Evolutionary conservation across 164 flowering plant genomes (phyloP).

Genomic region (Stephania japonica): DNA sequence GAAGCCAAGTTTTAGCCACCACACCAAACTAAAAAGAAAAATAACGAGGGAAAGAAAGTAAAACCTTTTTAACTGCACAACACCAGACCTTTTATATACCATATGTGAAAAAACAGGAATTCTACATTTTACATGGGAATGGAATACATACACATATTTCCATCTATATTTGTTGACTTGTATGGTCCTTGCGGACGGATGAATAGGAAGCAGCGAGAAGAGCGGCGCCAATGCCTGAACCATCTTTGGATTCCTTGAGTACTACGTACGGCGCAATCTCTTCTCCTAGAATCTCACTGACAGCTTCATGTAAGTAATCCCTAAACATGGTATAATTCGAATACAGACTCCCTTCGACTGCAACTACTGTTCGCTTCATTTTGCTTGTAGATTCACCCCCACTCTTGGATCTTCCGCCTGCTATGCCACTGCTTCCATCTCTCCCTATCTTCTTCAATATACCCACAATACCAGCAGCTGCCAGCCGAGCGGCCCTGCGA

Average conservation of each 20-base stretch:
- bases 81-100: slow-evolving; percentile 23
- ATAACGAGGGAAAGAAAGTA: too few relatives aligned
- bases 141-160: slow-evolving; percentile 7
- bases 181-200: slow-evolving; percentile 31
- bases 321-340: slow-evolving; percentile 56
- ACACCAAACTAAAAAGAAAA: neutral
- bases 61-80: slow-evolving; percentile 22
- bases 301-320: slow-evolving; percentile 71
- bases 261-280: slow-evolving; percentile 60
- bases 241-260: slow-evolving; percentile 66
- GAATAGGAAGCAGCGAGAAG: slow-evolving; percentile 78
- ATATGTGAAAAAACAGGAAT: slow-evolving; percentile 20
- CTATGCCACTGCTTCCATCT: slow-evolving; percentile 70
- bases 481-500: slow-evolving; percentile 78
- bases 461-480: slow-evolving; percentile 95
- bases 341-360: slow-evolving; percentile 74
- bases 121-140: slow-evolving; percentile 40
- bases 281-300: slow-evolving; percentile 71
- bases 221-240: slow-evolving; percentile 88
- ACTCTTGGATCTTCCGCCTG: slow-evolving; percentile 42
- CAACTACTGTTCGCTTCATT: slow-evolving; percentile 73
- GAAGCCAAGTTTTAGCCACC: neutral
- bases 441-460: slow-evolving; percentile 90
- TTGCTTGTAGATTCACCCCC: slow-evolving; percentile 27
- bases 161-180: slow-evolving; percentile 29